Evolutionary conservation across 2,329 filamentous ascomycete genomes (phyloP), one percentile per base, ranked within the genome.

Genomic region (Ramularia endophylla): DNA sequence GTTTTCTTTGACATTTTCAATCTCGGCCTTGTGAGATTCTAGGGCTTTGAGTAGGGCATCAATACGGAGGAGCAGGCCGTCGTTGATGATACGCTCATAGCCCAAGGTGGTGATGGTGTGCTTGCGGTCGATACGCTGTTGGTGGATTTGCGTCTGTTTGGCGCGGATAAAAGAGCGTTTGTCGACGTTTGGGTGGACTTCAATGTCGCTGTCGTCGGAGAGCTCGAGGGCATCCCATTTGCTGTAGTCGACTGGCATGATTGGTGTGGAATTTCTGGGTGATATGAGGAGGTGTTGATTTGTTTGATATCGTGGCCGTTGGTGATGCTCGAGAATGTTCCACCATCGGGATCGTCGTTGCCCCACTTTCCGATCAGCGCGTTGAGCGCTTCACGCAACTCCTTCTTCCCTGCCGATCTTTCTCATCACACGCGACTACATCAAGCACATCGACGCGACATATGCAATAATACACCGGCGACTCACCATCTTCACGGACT

Each of bases 141-240:
- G 81, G 65, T 98, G 92, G 57, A 98, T 98, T 69, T 98, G 89
- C 56, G 82, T 84, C 71, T 97, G 92, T 70, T 98, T 98, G 52
- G 92, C 94, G 52, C 90, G 87, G 65, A 98, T 98, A 67, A 98
- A 98, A 47, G 90, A 97, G 38, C 84, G 80, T 67, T 98, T 98
- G 71, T 98, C 92, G 63, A 98, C 92, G 63, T 98, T 98, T 46
- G 92, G 92, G 67, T 98, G 92, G 38, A 97, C 92, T 70, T 98
- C 92, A 57, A 98, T 83, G 60, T 98, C 92, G 38, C 88, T 95
- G 68, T 98, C 92, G 67, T 98, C 92, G 60, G 87, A 95, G 62
- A 98, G 81, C 80, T 98, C 92, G 61, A 98, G 78, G 45, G 85
- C 83, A 64, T 97, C 85, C 80, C 81, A 85, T 70, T 84, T 85